Evolutionary conservation across 2,329 filamentous ascomycete genomes (phyloP).

Genomic region (Ceratocystis destructans): DNA sequence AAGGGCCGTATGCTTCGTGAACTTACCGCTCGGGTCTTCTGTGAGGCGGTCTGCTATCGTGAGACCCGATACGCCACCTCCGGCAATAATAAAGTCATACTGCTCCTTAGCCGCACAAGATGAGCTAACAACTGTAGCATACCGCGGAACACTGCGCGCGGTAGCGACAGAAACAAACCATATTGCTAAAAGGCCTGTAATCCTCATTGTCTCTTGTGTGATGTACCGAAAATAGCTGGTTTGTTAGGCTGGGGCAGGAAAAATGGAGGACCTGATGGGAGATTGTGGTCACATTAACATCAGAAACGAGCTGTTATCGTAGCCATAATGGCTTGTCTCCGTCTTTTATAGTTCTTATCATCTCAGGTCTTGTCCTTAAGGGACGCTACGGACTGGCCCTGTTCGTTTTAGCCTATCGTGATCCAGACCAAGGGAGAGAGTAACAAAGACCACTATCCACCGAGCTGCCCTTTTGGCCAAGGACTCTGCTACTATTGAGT

Average conservation of each 20-base stretch:
- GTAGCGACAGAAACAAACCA: not conserved
- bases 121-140: slow-evolving; percentile 13
- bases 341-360: not conserved
- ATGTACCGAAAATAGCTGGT: not conserved
- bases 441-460: not conserved
- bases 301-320: too few species aligned
- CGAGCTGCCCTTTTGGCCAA: not conserved
- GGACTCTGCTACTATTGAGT: not conserved
- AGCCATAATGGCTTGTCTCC: too few species aligned
- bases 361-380: not conserved
- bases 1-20: not conserved
- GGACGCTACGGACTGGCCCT: not conserved
- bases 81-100: slow-evolving; percentile 27
- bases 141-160: slow-evolving; percentile 1
- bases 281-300: not conserved
- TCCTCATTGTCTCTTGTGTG: not conserved
- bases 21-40: slow-evolving; percentile 25
- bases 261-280: not conserved
- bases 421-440: not conserved
- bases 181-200: not conserved
- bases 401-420: not conserved
- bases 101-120: slow-evolving; percentile 9
- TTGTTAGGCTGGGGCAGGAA: not conserved
- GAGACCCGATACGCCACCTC: slow-evolving; percentile 28
- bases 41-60: slow-evolving; percentile 28